Percentiles rank a stretch among this genome's conserved stretches.
Evolutionary conservation across 169 alveolate species (phyloP).

Genomic region (Hepatocystis sp.): DNA sequence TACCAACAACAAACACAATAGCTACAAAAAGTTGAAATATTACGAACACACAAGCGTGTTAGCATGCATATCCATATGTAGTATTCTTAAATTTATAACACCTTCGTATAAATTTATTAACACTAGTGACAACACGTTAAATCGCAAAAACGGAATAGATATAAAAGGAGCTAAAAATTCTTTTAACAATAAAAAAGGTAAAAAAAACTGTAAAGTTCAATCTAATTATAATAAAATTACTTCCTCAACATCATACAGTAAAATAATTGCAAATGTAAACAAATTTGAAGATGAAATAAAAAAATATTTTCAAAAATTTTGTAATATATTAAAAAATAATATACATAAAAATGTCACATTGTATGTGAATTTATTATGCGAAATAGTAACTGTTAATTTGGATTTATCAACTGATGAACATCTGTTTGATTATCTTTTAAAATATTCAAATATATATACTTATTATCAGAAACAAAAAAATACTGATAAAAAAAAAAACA

Average conservation of each 20-base stretch:
- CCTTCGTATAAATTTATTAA: constrained; percentile 53
- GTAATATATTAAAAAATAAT: constrained; percentile 28
- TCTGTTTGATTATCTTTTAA: constrained; percentile 23
- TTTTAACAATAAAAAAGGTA: background rate
- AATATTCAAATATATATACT: constrained; percentile 24
- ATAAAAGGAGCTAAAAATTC: background rate
- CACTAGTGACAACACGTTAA: background rate
- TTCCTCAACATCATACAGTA: background rate
- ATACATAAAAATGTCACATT: constrained; percentile 21
- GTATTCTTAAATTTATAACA: constrained; percentile 38
- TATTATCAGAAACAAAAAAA: constrained; percentile 20
- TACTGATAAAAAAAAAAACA: background rate
- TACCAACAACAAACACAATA: background rate
- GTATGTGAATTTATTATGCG: constrained; percentile 68
- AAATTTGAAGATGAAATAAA: constrained; percentile 24
- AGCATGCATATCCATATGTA: constrained; percentile 41
- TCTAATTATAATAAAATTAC: too few species aligned
- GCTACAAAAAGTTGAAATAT: background rate
- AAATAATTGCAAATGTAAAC: constrained; percentile 41
- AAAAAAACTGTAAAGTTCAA: background rate
- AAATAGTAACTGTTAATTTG: constrained; percentile 59
- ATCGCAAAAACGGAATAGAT: background rate
- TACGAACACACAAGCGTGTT: constrained; percentile 7
- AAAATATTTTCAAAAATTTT: constrained; percentile 35
- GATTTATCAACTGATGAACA: constrained; percentile 31